These are phyloP conservation scores for Nicotiana noctiflora DNA, from an alignment of 257 asterid species.

Conservation along the genomic window DNA sequence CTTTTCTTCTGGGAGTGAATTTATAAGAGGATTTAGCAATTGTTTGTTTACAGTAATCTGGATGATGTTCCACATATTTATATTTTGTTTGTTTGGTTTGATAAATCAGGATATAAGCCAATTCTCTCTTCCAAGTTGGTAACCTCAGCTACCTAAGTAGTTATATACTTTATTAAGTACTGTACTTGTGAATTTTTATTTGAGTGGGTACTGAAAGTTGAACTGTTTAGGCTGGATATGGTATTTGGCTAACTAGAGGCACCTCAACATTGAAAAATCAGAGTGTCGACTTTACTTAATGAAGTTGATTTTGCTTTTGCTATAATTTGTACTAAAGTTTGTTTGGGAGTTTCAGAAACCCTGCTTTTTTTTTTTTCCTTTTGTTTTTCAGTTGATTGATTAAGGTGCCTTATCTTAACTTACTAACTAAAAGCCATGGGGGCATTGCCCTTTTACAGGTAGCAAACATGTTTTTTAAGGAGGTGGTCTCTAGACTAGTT, in stretches of 20 bases:
- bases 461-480: constrained; percentile 86
- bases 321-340: background rate
- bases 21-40: background rate
- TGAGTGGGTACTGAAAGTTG: background rate
- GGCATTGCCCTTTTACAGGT: constrained; percentile 34
- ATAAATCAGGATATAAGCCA: background rate
- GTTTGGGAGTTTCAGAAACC: background rate
- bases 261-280: background rate
- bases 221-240: constrained; percentile 1
- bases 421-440: background rate
- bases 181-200: background rate
- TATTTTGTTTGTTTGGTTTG: background rate
- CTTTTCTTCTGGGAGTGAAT: background rate
- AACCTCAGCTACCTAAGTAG: background rate
- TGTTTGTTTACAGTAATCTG: background rate
- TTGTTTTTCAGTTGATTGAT: background rate
- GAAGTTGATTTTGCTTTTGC: background rate
- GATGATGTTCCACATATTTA: background rate
- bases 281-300: background rate
- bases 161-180: background rate
- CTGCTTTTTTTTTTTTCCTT: background rate
- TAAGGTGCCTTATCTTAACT: background rate
- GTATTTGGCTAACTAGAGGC: background rate
- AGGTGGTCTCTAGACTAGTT: constrained; percentile 85
- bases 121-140: background rate